Percentiles rank a stretch among this genome's conserved stretches.
phyloP scores from a whole-genome alignment of 1,139 yeast species.

The Ogataea hybrid region DNA sequence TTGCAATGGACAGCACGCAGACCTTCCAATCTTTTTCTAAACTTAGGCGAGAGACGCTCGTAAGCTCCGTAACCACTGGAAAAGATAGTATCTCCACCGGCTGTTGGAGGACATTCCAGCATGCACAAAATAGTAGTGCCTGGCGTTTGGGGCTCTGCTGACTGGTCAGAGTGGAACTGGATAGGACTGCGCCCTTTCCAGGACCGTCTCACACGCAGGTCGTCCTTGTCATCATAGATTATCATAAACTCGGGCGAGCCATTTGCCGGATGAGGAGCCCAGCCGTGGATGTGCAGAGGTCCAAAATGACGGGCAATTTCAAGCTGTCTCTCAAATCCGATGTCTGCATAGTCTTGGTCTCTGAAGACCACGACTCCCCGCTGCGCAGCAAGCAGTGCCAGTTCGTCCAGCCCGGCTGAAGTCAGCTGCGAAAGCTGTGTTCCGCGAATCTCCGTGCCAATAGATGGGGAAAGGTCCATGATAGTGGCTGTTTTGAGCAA shows the following conservation, averaged over 20 bases:
- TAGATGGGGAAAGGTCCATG: constrained; percentile 39
- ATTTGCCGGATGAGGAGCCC: constrained; percentile 35
- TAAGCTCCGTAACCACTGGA: constrained; percentile 33
- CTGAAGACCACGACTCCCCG: constrained; percentile 43
- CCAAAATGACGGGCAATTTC: constrained; percentile 39
- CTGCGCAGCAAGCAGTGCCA: constrained; percentile 40
- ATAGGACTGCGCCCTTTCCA: constrained; percentile 29
- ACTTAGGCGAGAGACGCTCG: constrained; percentile 26
- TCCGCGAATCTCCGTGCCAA: constrained; percentile 46
- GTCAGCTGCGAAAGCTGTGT: constrained; percentile 41
- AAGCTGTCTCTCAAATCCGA: constrained; percentile 36
- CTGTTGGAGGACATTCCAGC: constrained; percentile 54
- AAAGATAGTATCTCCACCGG: constrained; percentile 40
- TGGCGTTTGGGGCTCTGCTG: constrained; percentile 71
- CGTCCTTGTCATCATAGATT: constrained; percentile 36
- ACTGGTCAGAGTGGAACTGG: constrained; percentile 58
- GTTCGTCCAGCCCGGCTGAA: constrained; percentile 38
- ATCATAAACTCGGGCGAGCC: constrained; percentile 37
- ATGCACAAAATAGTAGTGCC: constrained; percentile 60
- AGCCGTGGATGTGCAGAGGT: constrained; percentile 38
- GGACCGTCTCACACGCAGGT: constrained; percentile 22
- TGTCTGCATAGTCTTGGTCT: constrained; percentile 37
- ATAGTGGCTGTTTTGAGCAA: constrained; percentile 12
- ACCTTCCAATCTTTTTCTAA: constrained; percentile 20
- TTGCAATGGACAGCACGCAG: constrained; percentile 42